Percentiles rank a stretch among this genome's conserved stretches.
Evolutionary conservation across 768 basidiomycete genomes (phyloP).

Genomic region (Kwoniella heveanensis): DNA sequence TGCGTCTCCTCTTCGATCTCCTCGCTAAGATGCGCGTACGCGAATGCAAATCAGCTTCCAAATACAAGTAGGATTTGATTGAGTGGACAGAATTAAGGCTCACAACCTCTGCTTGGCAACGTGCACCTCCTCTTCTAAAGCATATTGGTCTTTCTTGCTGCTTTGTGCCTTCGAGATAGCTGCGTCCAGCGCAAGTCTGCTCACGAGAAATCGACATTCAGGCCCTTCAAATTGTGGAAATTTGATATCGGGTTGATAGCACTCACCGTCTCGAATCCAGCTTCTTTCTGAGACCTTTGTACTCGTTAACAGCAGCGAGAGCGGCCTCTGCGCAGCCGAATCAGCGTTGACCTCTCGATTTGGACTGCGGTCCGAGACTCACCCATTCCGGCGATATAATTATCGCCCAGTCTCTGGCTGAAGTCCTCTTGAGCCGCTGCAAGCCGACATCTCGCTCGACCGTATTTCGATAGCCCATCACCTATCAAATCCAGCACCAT

Average conservation of each 20-base stretch:
- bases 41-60: too few relatives aligned
- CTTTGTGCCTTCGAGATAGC: slow-evolving; percentile 71
- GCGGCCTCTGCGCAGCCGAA: slow-evolving; percentile 58
- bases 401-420: slow-evolving; percentile 71
- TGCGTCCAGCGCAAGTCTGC: slow-evolving; percentile 75
- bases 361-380: slow-evolving; percentile 2
- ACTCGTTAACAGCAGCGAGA: slow-evolving; percentile 77
- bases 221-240: too few relatives aligned
- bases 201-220: not conserved
- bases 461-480: slow-evolving; percentile 70
- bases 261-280: slow-evolving; percentile 77
- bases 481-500: slow-evolving; percentile 59
- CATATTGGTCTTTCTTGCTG: slow-evolving; percentile 73
- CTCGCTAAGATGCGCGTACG: too few relatives aligned
- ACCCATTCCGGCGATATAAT: slow-evolving; percentile 68
- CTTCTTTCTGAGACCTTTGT: slow-evolving; percentile 77
- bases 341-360: not conserved
- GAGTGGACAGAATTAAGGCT: slow-evolving; percentile 46
- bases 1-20: slow-evolving; percentile 83
- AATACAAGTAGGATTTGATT: too few relatives aligned
- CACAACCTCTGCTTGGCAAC: slow-evolving; percentile 75
- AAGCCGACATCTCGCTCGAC: slow-evolving; percentile 80
- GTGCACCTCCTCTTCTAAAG: slow-evolving; percentile 80
- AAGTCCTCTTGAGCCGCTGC: slow-evolving; percentile 79
- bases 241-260: not conserved